Evolutionary conservation across 768 basidiomycete species (phyloP), one percentile per base, ranked within the genome.

Genomic region (Phlebiopsis gigantea): DNA sequence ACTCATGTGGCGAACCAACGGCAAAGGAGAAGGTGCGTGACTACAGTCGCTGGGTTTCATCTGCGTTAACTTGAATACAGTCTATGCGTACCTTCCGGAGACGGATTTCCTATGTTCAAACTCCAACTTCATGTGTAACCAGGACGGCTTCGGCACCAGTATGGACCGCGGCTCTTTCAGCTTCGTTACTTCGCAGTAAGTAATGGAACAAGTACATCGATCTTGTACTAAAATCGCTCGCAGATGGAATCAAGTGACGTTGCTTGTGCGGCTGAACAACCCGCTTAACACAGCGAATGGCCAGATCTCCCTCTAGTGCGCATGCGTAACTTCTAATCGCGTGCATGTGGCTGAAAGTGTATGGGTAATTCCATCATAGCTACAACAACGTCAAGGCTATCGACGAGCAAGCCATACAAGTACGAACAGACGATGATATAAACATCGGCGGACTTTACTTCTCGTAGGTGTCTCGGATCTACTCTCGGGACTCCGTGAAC

Each of bases 41-140:
- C 43, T 46, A 39, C 17, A 39, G 17, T 34, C 55, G 30, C 17
- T 54, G 21, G 25, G 26, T 39, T 45, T 30, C 50, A n/a, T 41
- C 25, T 39, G 44, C 46, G 31, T 31, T 57, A 57, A 41, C 21
- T 14, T 47, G 34, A 45, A 46, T 43, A 6, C 63, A 92, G 90
- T 87, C 8, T 93, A 93, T 69, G 86, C 87, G 9, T 93, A 95
- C 65, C 81, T 92, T 46, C 85, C 87, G 3, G 77, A 78, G 0
- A 72, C 83, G 5, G 80, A 85, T 65, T 71, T 73, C 46, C 65
- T 93, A 9, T 92, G 88, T 64, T 72, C 71, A 5, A 70, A 81
- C 21, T 66, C 68, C 42, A 71, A 76, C 44, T 75, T 91, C 49
- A 76, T 71, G 26, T 93, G 91, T 72, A 87, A 90, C 65, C 68